Conservation (phyloP, 1,284 basidiomycete species). For the Pascua sp. region DNA sequence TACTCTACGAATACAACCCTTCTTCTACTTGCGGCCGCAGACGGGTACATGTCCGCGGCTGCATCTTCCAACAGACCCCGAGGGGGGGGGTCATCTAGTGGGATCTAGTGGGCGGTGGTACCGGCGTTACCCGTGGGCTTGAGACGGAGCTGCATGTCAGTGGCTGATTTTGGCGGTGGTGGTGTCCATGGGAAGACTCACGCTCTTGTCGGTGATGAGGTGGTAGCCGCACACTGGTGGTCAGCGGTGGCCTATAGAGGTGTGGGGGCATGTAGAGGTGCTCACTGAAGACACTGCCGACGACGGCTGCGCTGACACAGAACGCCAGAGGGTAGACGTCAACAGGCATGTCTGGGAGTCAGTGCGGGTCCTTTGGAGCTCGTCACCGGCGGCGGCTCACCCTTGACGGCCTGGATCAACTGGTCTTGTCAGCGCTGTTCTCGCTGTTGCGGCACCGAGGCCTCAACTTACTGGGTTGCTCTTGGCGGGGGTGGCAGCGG, state of each 20-base stretch:
- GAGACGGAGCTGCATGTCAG: too few relatives aligned
- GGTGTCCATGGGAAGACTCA: too few relatives aligned
- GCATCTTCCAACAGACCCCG: too few relatives aligned
- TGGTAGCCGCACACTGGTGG: constrained; percentile 4
- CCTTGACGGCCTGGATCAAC: background rate
- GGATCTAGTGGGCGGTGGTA: too few relatives aligned
- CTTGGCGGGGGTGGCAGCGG: background rate
- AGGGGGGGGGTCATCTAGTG: too few relatives aligned
- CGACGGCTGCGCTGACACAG: background rate
- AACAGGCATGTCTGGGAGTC: constrained; percentile 2
- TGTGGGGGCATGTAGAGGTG: background rate
- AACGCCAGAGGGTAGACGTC: constrained; percentile 7
- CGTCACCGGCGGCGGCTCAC: too few relatives aligned
- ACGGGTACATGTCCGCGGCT: too few relatives aligned
- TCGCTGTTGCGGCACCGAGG: background rate
- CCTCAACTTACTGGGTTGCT: background rate
- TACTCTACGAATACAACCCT: too few relatives aligned
- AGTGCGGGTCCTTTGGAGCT: background rate
- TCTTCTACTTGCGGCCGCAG: too few relatives aligned
- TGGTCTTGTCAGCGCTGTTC: background rate
- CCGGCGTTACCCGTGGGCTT: too few relatives aligned
- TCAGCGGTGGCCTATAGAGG: background rate
- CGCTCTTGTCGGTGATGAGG: background rate
- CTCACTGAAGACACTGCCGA: constrained; percentile 1
- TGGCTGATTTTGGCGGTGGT: too few relatives aligned